phyloP scores from a whole-genome alignment of 257 asterid genomes.

The Solanum pennellii region DNA sequence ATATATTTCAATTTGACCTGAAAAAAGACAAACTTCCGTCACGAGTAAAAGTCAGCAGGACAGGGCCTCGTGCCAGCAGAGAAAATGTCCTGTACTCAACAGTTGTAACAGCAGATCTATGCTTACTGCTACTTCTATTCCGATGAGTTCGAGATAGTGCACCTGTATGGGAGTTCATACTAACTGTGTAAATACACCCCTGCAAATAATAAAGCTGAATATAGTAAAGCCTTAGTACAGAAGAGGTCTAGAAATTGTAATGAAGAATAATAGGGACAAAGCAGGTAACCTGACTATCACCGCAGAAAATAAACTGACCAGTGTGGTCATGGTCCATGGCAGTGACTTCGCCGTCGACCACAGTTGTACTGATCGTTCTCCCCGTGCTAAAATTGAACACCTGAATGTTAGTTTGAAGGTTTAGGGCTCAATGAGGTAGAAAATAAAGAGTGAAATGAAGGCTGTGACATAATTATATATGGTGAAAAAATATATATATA shows the following conservation, averaged over 20 bases:
- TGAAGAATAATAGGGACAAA: neutral
- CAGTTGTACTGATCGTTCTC: slow-evolving; percentile 55
- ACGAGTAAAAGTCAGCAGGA: slow-evolving; percentile 62
- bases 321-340: slow-evolving; percentile 98
- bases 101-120: slow-evolving; percentile 69
- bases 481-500: neutral
- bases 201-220: slow-evolving; percentile 22
- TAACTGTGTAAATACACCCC: slow-evolving; percentile 79
- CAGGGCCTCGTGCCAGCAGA: slow-evolving; percentile 87
- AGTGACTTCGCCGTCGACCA: slow-evolving; percentile 75
- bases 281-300: slow-evolving; percentile 72
- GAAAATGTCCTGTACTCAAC: slow-evolving; percentile 89
- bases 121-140: slow-evolving; percentile 52
- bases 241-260: neutral
- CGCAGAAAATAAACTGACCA: slow-evolving; percentile 91
- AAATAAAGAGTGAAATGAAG: neutral
- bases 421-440: slow-evolving; percentile 10
- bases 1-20: slow-evolving; percentile 43
- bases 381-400: slow-evolving; percentile 97
- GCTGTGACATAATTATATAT: neutral
- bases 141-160: slow-evolving; percentile 76
- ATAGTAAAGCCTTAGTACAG: neutral
- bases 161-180: slow-evolving; percentile 72
- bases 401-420: slow-evolving; percentile 29
- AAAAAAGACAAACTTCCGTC: slow-evolving; percentile 93